Evolutionary conservation across 306 rosid species (phyloP).

Genomic region (Fagus sylvatica): DNA sequence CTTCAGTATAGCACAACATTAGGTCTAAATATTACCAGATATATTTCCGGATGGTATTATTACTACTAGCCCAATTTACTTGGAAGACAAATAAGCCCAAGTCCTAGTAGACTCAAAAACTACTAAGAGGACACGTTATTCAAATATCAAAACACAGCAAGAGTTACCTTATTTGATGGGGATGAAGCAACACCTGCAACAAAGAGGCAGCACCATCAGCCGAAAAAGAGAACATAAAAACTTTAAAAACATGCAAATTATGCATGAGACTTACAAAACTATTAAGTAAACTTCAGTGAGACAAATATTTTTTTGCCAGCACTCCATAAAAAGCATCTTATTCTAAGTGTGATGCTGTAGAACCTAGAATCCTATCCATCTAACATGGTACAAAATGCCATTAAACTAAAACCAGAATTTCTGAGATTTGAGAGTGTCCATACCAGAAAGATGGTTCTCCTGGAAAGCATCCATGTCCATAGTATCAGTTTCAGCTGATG

Average conservation of each 20-base stretch:
- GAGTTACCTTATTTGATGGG: slow-evolving; percentile 55
- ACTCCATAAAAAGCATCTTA: slow-evolving; percentile 10
- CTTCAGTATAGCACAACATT: slow-evolving; percentile 26
- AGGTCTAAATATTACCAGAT: slow-evolving; percentile 15
- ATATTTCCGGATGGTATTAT: slow-evolving; percentile 11
- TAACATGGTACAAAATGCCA: background rate
- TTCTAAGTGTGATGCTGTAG: background rate
- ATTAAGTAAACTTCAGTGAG: slow-evolving; percentile 18
- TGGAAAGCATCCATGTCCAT: slow-evolving; percentile 64
- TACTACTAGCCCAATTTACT: slow-evolving; percentile 22
- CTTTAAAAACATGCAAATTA: slow-evolving; percentile 14
- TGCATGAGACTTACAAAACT: slow-evolving; percentile 14
- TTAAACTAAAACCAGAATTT: background rate
- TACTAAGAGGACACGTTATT: slow-evolving; percentile 6
- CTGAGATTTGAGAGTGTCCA: background rate
- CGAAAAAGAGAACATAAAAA: slow-evolving; percentile 9
- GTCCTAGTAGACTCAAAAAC: background rate
- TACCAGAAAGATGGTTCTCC: slow-evolving; percentile 62
- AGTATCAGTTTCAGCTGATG: slow-evolving; percentile 73
- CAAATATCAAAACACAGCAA: slow-evolving; percentile 20
- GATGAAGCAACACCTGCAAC: slow-evolving; percentile 53
- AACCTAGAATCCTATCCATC: background rate
- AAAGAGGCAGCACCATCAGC: slow-evolving; percentile 37
- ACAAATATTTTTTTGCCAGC: slow-evolving; percentile 13
- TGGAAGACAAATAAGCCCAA: background rate